A percentile compares a stretch with the other conserved stretches of the same genome.
phyloP scores from a whole-genome alignment of 2,329 filamentous ascomycete genomes.

The Monilinia polystroma region DNA sequence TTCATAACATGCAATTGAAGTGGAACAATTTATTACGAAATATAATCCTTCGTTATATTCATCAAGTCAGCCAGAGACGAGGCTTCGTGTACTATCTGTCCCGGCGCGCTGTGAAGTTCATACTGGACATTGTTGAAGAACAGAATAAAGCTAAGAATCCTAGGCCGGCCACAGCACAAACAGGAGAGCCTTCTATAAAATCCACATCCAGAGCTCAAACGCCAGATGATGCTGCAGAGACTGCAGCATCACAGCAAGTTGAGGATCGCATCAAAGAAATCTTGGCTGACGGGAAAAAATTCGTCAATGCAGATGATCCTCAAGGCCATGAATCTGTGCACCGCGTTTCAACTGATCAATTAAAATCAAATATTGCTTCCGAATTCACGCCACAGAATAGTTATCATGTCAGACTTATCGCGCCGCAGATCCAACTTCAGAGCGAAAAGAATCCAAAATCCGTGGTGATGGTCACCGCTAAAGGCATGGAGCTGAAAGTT shows the following conservation, averaged over 20 bases:
- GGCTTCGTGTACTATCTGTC: conserved; percentile 99
- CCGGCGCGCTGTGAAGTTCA: conserved; percentile 92
- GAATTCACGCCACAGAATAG: conserved; percentile 91
- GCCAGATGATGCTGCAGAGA: conserved; percentile 26
- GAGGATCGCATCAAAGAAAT: conserved; percentile 85
- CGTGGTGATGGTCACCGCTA: conserved; percentile 93
- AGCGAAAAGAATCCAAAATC: conserved; percentile 98
- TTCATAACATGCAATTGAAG: conserved; percentile 96
- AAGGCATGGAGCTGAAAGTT: conserved; percentile 97
- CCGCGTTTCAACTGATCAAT: conserved; percentile 55
- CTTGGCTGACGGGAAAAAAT: conserved; percentile 78
- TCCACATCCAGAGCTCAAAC: conserved; percentile 31
- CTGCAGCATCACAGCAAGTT: conserved; percentile 57
- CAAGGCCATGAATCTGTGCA: conserved; percentile 41
- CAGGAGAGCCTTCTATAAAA: conserved; percentile 30
- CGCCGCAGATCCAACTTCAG: conserved; percentile 95
- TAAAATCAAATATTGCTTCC: conserved; percentile 74
- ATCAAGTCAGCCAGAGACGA: conserved; percentile 92
- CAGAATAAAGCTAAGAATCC: conserved; percentile 61
- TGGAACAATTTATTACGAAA: conserved; percentile 97
- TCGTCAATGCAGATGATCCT: conserved; percentile 67
- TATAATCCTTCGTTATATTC: conserved; percentile 94
- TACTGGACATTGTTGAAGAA: conserved; percentile 94
- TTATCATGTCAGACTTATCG: conserved; percentile 92
- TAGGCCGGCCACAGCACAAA: conserved; percentile 39